Conservation (phyloP, 495 filamentous ascomycete species). For the Acidiella bohemica region DNA sequence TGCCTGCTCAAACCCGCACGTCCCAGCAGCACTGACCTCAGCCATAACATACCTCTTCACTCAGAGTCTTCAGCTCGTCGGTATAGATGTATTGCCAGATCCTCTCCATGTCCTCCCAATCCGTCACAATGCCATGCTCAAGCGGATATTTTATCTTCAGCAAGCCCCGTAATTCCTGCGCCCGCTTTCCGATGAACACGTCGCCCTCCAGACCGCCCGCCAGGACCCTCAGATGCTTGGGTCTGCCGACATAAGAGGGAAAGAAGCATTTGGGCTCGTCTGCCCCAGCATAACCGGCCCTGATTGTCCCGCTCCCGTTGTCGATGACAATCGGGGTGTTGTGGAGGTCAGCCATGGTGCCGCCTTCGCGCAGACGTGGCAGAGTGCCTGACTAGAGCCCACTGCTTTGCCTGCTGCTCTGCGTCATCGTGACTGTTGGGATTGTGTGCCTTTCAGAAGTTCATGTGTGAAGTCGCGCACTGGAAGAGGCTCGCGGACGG, state of each 20-base stretch:
- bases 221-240: constrained; percentile 91
- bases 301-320: constrained; percentile 96
- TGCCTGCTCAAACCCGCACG: neutral
- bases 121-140: constrained; percentile 95
- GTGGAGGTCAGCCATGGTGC: constrained; percentile 24
- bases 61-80: constrained; percentile 81
- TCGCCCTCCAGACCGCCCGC: constrained; percentile 94
- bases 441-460: no score
- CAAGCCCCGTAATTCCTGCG: constrained; percentile 82
- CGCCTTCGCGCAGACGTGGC: neutral
- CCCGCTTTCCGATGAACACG: constrained; percentile 88
- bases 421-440: no score
- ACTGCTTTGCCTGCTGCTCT: constrained; percentile 1
- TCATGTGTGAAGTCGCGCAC: no score
- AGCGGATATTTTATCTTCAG: constrained; percentile 91
- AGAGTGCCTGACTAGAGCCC: constrained; percentile 8
- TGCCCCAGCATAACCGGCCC: constrained; percentile 92
- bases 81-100: constrained; percentile 89
- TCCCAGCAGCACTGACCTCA: constrained; percentile 7
- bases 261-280: constrained; percentile 93
- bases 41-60: constrained; percentile 64
- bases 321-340: constrained; percentile 97
- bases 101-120: constrained; percentile 99
- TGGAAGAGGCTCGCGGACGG: no score
- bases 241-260: constrained; percentile 93